Conservation (phyloP, 2,329 filamentous ascomycete species). For the Septoria linicola region DNA sequence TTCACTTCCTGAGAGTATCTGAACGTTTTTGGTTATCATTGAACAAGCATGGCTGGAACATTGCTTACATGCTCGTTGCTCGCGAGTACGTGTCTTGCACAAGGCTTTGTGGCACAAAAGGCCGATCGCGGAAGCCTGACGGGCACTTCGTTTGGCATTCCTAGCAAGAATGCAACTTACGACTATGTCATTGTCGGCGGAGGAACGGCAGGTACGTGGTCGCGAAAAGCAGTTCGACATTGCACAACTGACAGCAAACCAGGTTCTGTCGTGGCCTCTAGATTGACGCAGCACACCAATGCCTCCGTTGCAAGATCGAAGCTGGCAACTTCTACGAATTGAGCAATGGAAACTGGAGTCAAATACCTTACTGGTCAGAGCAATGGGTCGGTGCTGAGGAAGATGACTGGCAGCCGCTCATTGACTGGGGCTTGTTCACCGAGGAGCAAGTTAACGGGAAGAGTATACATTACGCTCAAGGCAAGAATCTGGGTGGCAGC, state of each 20-base stretch:
- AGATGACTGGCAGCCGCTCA: constrained; percentile 25
- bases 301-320: constrained; percentile 34
- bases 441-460: constrained; percentile 30
- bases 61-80: neutral
- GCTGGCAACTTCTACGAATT: constrained; percentile 36
- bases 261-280: constrained; percentile 29
- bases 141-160: neutral
- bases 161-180: constrained; percentile 12
- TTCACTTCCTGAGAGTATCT: neutral
- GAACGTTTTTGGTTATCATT: neutral
- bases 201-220: constrained; percentile 34
- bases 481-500: constrained; percentile 33
- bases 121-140: neutral
- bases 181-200: constrained; percentile 36
- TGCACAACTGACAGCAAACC: too few relatives aligned
- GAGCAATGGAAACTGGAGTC: constrained; percentile 33
- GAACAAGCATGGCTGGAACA: neutral
- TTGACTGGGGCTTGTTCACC: constrained; percentile 36
- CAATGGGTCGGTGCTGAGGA: constrained; percentile 14
- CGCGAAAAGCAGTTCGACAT: too few relatives aligned
- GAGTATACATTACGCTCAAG: constrained; percentile 31
- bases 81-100: neutral
- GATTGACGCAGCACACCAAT: constrained; percentile 27
- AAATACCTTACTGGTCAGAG: constrained; percentile 31
- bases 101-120: neutral